Base-by-base conservation (phyloP, 495 filamentous ascomycete genomes). In the Hyphodiscus hymeniophilus region DNA sequence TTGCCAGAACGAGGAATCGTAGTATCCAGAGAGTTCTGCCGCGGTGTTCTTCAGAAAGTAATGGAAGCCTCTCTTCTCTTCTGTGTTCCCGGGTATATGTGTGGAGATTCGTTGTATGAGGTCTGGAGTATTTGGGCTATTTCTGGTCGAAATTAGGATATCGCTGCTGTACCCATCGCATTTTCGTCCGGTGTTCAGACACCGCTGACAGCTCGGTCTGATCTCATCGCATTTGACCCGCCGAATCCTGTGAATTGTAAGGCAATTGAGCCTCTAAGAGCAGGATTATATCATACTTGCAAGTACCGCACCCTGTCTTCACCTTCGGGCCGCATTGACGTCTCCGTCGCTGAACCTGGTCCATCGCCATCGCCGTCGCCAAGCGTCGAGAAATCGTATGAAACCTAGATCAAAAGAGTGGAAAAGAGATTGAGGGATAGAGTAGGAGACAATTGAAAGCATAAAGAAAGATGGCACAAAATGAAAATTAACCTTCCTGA, bases 1-100 rank as follows among this genome's bases (percentile, higher is more conserved):
- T n/a, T 66, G 55, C 75, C 75, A 79, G 34, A 76, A 67, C 0
- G 31, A 50, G 4, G 65, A 70, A 41, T 55, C 55, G 49, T 75
- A 77, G 28, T 57, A 55, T 7, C 71, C 69, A 10, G 63, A 65
- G 13, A 79, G 50, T 20, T 71, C 71, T 7, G 58, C 48, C 3
- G 56, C 51, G 3, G 67, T 77, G 17, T 64, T 61, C 4, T 39
- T 36, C n/a, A 58, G 61, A 45, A 76, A 77, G 59, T 64, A 70
- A 50, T 63, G 52, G 36, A 70, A 52, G 21, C 35, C 34, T 31
- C 42, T 34, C 17, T 36, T 35, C 26, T 52, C 42, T 20, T 44
- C 22, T 18, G 20, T 12, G 22, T 50, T 36, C 11, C 38, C 30
- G 15, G 38, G 47, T 43, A 38, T 34, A 24, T 50, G 21, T 31